Evolutionary conservation across 306 rosid species (phyloP), one percentile per base, ranked within the genome.

Genomic region (Acacia acuminata): DNA sequence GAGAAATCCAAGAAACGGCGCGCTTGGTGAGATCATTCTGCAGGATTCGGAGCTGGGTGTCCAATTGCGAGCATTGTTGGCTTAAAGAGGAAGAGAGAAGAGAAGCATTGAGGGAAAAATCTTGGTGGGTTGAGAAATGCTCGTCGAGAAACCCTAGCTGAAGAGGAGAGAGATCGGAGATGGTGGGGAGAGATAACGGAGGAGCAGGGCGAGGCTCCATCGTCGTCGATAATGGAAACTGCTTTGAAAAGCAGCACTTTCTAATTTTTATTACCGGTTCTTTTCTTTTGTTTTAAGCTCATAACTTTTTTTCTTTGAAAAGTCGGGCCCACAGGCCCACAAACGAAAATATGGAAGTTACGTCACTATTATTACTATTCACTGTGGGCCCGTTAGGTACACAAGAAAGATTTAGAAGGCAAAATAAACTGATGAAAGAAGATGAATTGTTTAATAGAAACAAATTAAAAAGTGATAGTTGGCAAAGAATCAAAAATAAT

Each of bases 1-100:
- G 88, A 70, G 88, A 77, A 78, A 93, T 89, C 90, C 90, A 93
- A 0, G 92, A 89, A 86, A 91, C 90, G 64, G 78, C 65, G 84
- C 77, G 83, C 84, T 86, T 82, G 20, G 87, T 32, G 77, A 88
- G 75, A 42, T 20, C 40, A 34, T 60, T 77, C 7, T 73, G 81
- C 60, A 82, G 82, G 75, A 34, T 17, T 11, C 16, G 87, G 66
- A 89, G 84, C 14, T 43, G 78, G 6, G 83, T 58, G 27, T 90
- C 83, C 55, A 91, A 83, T 79, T 87, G 50, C n/a, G 87, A 82
- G 86, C 86, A 91, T 14, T 81, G 86, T 10, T 73, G 64, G 24
- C 5, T 17, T 76, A 93, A 87, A 1, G 86, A 50, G 3, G 88
- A 65, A 4, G 85, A 70, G 68, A 84, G 87, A 20, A 34, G 81